A percentile compares a stretch with the other conserved stretches of the same genome.
These are phyloP conservation scores for Cladophialophora yegresii DNA, from an alignment of 2,329 filamentous ascomycete genomes.

Conservation along the genomic window DNA sequence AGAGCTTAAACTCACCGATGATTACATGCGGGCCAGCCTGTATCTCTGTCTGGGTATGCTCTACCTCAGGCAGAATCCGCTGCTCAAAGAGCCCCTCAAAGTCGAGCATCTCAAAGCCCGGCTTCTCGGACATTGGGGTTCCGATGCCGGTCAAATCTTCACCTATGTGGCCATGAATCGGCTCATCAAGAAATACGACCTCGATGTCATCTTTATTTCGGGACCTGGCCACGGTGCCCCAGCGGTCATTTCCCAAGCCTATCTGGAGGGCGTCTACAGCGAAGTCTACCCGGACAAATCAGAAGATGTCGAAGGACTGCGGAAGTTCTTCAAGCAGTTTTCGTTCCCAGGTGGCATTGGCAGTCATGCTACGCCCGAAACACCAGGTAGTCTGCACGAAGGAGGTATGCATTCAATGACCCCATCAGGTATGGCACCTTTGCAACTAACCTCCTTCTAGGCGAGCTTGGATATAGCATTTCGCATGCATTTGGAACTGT, in stretches of 20 bases:
- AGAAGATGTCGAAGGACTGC: conserved; percentile 67
- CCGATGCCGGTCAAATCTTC: conserved; percentile 77
- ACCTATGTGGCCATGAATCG: conserved; percentile 82
- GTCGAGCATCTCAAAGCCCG: conserved; percentile 72
- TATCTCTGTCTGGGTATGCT: conserved; percentile 80
- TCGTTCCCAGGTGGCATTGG: conserved; percentile 79
- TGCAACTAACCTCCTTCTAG: conserved; percentile 3
- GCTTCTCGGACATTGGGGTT: conserved; percentile 76
- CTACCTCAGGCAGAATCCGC: conserved; percentile 72
- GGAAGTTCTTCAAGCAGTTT: conserved; percentile 79
- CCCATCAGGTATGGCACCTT: background rate
- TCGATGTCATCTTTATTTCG: conserved; percentile 72
- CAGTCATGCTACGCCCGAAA: conserved; percentile 76
- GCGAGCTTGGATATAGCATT: conserved; percentile 75
- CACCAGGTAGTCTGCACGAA: conserved; percentile 74
- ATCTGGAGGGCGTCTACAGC: conserved; percentile 74
- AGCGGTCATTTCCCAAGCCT: conserved; percentile 72
- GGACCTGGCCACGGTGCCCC: conserved; percentile 78
- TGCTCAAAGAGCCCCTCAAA: conserved; percentile 69
- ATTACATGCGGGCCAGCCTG: conserved; percentile 72
- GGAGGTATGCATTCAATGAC: conserved; percentile 54
- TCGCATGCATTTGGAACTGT: conserved; percentile 77
- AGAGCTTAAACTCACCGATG: conserved; percentile 68
- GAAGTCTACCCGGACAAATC: conserved; percentile 76
- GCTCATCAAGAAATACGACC: conserved; percentile 75